Evolutionary conservation across 768 basidiomycete species (phyloP), one percentile per base, ranked within the genome.

Genomic region (Bullera alba): DNA sequence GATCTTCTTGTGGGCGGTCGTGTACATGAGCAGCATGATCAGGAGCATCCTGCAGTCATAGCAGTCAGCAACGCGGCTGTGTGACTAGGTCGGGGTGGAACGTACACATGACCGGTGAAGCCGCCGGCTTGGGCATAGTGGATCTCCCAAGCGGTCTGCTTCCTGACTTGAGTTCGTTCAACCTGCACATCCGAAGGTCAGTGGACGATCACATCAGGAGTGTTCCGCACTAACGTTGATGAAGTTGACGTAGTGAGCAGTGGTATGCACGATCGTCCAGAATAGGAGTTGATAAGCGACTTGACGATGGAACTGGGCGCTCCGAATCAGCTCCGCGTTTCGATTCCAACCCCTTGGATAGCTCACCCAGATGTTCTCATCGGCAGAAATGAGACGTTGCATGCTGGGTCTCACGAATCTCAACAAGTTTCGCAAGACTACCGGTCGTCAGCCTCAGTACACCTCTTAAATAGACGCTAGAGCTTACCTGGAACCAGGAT

Each of bases 231-330:
- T 25, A 37, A 60, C 61, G 32, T 60, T 60, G 49, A 63, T 60
- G 23, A 56, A 61, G 45, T 57, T 54, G 34, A 54, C 47, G 47
- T 56, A 93, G 74, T 93, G 91, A 7, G 88, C 85, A 4, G 90
- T 92, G 4, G 86, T 86, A 73, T 96, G 91, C 0, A 93, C 84
- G 79, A 88, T 84, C 7, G 58, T 61, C 54, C 54, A 67, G 32
- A 93, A 91, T 2, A 87, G 84, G 81, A 92, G 83, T 5, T 85
- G 86, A 72, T 95, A 96, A 16, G 91, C 91, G 37, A 93, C 86
- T 67, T 92, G 89, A 50, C 88, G 78, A 73, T 95, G 90, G 78
- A 70, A 67, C 68, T 58, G 51, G 5, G n/a, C 10, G 16, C 5
- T n/a, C n/a, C n/a, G n/a, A n/a, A n/a, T n/a, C n/a, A n/a, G n/a